Percentiles rank a stretch among this genome's conserved stretches.
Conservation (phyloP, 208 protist species). For the Trypanosoma brucei region DNA sequence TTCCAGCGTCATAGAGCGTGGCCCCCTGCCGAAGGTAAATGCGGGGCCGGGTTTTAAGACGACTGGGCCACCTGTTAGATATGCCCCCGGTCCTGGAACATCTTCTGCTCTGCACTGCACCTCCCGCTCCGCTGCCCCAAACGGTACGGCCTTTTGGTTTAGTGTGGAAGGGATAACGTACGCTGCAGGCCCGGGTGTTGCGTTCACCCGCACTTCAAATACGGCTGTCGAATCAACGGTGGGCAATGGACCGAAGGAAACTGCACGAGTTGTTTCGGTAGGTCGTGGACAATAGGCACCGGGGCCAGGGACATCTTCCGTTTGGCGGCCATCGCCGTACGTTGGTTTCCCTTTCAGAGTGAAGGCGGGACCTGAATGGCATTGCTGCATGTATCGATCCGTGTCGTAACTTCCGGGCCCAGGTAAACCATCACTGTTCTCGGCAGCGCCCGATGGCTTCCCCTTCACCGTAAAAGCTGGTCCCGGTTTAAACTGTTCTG, state of each 20-base stretch:
- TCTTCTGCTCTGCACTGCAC: conserved; percentile 1
- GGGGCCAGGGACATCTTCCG: conserved; percentile 25
- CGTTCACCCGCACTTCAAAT: conserved; percentile 18
- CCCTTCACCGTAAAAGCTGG: not conserved
- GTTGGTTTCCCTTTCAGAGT: not conserved
- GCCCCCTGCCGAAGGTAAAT: conserved; percentile 16
- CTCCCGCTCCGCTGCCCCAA: conserved; percentile 14
- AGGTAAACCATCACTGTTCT: not conserved
- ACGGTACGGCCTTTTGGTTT: not conserved
- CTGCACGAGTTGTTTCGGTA: conserved; percentile 8
- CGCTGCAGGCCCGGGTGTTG: conserved; percentile 15
- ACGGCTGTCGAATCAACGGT: conserved; percentile 15
- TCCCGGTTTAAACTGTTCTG: not conserved
- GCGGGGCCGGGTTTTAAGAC: conserved; percentile 10
- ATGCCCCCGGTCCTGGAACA: conserved; percentile 21
- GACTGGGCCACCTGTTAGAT: conserved; percentile 23
- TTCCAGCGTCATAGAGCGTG: conserved; percentile 5
- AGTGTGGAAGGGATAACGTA: conserved; percentile 18
- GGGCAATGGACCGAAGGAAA: conserved; percentile 11
- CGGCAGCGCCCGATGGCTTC: not conserved
- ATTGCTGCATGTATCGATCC: too few species aligned
- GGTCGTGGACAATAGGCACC: conserved; percentile 36
- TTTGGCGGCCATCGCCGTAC: conserved; percentile 1
- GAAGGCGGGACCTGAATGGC: too few species aligned
- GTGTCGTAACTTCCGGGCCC: not conserved